Conservation (phyloP, 2,329 filamentous ascomycete genomes). For the Trichoderma sp. region DNA sequence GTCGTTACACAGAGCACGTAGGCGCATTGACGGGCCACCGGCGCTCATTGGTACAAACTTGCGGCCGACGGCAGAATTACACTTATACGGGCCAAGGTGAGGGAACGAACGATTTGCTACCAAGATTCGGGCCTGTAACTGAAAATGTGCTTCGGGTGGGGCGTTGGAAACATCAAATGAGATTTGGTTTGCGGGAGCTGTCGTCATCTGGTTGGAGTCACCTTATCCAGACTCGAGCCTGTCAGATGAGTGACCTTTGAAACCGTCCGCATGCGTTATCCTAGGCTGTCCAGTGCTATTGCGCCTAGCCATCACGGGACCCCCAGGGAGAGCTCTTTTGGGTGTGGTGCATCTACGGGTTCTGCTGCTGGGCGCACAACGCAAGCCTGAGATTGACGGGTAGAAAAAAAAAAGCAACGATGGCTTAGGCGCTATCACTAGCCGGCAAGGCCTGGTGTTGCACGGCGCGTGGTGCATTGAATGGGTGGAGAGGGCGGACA, state of each 20-base stretch:
- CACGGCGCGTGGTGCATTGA: slow-evolving; percentile 11
- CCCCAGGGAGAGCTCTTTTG: neutral
- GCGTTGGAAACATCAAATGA: neutral
- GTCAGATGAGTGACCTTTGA: slow-evolving; percentile 1
- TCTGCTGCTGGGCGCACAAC: neutral
- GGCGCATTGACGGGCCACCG: neutral
- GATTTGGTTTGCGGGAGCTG: neutral
- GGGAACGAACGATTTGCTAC: neutral
- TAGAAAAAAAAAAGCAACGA: neutral
- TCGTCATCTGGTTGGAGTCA: neutral
- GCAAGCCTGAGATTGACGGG: neutral
- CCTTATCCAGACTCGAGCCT: neutral
- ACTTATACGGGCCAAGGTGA: neutral
- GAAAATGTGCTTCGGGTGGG: neutral
- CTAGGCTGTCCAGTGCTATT: neutral
- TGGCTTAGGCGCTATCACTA: neutral
- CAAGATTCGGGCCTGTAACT: neutral
- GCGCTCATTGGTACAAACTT: neutral
- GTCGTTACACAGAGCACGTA: neutral
- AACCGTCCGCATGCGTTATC: neutral
- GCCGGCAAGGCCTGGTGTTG: neutral
- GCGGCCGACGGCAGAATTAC: neutral
- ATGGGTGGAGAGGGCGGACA: neutral
- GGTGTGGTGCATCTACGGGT: slow-evolving; percentile 3
- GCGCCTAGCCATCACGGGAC: slow-evolving; percentile 6